phyloP scores from a whole-genome alignment of 2,329 filamentous ascomycete species.

The Coniochaeta sp. region DNA sequence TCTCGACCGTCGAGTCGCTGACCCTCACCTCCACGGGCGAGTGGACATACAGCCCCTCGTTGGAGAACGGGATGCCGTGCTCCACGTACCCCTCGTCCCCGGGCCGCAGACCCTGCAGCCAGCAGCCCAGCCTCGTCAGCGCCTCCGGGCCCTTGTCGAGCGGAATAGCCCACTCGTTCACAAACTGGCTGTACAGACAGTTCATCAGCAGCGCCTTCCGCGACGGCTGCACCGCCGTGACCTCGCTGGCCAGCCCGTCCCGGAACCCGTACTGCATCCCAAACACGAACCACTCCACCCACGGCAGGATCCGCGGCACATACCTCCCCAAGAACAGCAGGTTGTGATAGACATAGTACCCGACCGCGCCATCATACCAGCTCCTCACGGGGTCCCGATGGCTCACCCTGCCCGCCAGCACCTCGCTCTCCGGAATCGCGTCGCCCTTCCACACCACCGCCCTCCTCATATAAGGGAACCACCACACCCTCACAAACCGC shows the following conservation, averaged over 20 bases:
- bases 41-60: slow-evolving; percentile 65
- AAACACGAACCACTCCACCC: slow-evolving; percentile 94
- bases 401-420: slow-evolving; percentile 34
- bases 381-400: slow-evolving; percentile 51
- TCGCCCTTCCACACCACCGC: slow-evolving; percentile 88
- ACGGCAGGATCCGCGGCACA: slow-evolving; percentile 71
- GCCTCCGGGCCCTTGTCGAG: slow-evolving; percentile 81
- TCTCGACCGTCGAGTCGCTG: slow-evolving; percentile 47
- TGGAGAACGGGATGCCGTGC: slow-evolving; percentile 61
- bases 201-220: slow-evolving; percentile 85
- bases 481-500: slow-evolving; percentile 94
- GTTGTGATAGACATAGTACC: slow-evolving; percentile 88
- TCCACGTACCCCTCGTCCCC: slow-evolving; percentile 51
- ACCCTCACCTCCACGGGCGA: slow-evolving; percentile 73
- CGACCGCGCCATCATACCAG: slow-evolving; percentile 76
- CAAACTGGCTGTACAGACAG: slow-evolving; percentile 95
- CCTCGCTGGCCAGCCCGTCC: slow-evolving; percentile 51
- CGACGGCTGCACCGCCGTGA: slow-evolving; percentile 71
- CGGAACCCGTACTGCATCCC: slow-evolving; percentile 93
- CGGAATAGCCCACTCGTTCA: slow-evolving; percentile 96
- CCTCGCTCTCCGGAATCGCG: slow-evolving; percentile 9
- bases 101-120: slow-evolving; percentile 60
- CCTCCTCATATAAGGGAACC: slow-evolving; percentile 86
- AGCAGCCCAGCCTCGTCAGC: slow-evolving; percentile 72
- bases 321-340: slow-evolving; percentile 75